Evolutionary conservation across 228 moss, liverwort and hornwort species (phyloP).

Genomic region (Sphagnum fallax): DNA sequence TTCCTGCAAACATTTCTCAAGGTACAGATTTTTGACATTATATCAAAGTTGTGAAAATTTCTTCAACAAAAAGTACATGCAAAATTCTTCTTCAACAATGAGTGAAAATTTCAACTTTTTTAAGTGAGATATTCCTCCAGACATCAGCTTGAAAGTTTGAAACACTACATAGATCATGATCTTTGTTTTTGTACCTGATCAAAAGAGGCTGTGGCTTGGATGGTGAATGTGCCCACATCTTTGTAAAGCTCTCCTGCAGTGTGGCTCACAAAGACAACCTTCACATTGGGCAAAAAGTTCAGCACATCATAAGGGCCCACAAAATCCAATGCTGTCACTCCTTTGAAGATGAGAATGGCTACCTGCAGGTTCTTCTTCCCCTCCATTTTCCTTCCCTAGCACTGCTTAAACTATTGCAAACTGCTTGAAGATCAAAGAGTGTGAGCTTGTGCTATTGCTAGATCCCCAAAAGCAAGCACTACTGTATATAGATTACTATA

Average conservation of each 20-base stretch:
- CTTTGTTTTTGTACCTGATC: slow-evolving; percentile 11
- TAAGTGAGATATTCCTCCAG: neutral
- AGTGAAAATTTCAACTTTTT: neutral
- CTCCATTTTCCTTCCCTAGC: slow-evolving; percentile 14
- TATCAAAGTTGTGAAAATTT: too few species aligned
- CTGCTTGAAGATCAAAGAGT: too few species aligned
- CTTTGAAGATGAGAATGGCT: slow-evolving; percentile 56
- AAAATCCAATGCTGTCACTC: slow-evolving; percentile 41
- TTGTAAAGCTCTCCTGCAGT: slow-evolving; percentile 20
- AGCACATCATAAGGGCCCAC: slow-evolving; percentile 69
- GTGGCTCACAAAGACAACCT: slow-evolving; percentile 66
- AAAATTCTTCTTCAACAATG: neutral
- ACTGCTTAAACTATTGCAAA: too few species aligned
- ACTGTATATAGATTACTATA: too few species aligned
- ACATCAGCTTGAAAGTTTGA: neutral
- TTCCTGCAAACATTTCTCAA: too few species aligned
- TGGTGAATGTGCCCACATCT: slow-evolving; percentile 6
- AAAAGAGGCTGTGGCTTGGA: slow-evolving; percentile 31
- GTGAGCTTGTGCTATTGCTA: too few species aligned
- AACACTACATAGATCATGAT: neutral
- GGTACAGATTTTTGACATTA: neutral
- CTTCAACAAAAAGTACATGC: too few species aligned
- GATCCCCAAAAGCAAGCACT: too few species aligned
- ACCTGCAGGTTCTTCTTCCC: slow-evolving; percentile 26
- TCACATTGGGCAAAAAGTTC: slow-evolving; percentile 22